phyloP scores from a whole-genome alignment of 345 rosid species.

The Microthlaspi erraticum region DNA sequence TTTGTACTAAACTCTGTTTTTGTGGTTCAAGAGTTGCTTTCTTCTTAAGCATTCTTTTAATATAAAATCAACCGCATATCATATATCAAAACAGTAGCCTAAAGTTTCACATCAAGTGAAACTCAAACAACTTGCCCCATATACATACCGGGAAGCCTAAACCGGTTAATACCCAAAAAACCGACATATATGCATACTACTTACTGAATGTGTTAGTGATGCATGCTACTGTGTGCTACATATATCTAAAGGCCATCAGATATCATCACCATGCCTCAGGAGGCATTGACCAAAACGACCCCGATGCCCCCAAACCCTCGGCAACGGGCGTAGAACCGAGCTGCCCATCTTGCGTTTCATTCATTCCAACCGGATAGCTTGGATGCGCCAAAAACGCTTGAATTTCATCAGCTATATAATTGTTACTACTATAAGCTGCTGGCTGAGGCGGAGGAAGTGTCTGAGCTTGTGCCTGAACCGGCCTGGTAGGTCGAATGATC shows the following conservation, averaged over 20 bases:
- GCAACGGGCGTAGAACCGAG: slow-evolving; percentile 12
- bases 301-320: neutral
- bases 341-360: slow-evolving; percentile 17
- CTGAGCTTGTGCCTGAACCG: slow-evolving; percentile 46
- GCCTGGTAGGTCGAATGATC: slow-evolving; percentile 68
- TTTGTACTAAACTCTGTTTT: too few species aligned
- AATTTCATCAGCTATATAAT: slow-evolving; percentile 1
- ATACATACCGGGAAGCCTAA: slow-evolving; percentile 24
- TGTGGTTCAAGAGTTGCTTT: too few species aligned
- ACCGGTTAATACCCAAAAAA: slow-evolving; percentile 27
- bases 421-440: neutral
- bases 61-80: too few species aligned
- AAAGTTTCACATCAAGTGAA: slow-evolving; percentile 10
- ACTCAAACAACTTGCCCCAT: slow-evolving; percentile 5
- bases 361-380: slow-evolving; percentile 12
- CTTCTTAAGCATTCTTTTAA: too few species aligned
- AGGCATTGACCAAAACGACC: slow-evolving; percentile 33
- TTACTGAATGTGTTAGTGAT: slow-evolving; percentile 22
- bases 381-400: slow-evolving; percentile 31
- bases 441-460: slow-evolving; percentile 8
- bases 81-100: too few species aligned
- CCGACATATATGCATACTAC: neutral
- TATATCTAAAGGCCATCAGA: slow-evolving; percentile 22
- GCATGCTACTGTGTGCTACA: slow-evolving; percentile 15
- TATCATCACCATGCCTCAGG: slow-evolving; percentile 37